Evolutionary conservation across 345 rosid genomes (phyloP), one percentile per base, ranked within the genome.

Genomic region (Litchi chinensis): DNA sequence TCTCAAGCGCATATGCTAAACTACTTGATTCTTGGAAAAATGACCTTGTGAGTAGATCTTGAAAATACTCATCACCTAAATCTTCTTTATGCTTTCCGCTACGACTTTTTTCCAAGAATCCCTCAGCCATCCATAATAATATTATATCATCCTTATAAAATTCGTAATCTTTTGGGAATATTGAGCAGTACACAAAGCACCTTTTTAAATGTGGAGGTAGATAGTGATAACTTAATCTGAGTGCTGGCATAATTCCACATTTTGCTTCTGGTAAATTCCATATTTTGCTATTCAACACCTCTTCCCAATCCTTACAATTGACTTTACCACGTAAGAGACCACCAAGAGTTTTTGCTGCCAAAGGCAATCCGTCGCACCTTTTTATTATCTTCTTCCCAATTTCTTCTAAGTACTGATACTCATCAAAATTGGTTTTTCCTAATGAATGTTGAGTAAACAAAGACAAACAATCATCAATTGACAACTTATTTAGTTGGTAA

Each of bases 91-190:
- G 10, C 28, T 37, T 54, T 19, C 12, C 8, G 57, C 22, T 60
- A 12, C 16, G 8, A 21, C 24, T 48, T 10, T 5, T 28, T 21
- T 28, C 50, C 8, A 65, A 3, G 3, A 79, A 73, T 40, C 82
- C 82, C 3, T 67, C 74, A 10, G 78, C 69, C 74, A 57, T 67
- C 82, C 82, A 79, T 21, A 79, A 19, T 8, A 57, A 46, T 16
- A 74, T 54, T 1, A 80, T 15, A 21, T 80, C 70, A 0, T 24
- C 15, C 21, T 70, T 63, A 0, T n/a, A 6, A 69, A 76, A 70
- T 71, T 39, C 41, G 19, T 71, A 28, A 6, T 41, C 73, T 11
- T 76, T 76, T 4, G 76, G 80, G 4, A 80, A 21, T 5, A 80
- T 26, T 0, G 82, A 56, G 32, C 74, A 79, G 28, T 66, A 59